These are phyloP conservation scores for Coemansia sp. DNA, from an alignment of 192 early-diverging fungal species.

Conservation along the genomic window DNA sequence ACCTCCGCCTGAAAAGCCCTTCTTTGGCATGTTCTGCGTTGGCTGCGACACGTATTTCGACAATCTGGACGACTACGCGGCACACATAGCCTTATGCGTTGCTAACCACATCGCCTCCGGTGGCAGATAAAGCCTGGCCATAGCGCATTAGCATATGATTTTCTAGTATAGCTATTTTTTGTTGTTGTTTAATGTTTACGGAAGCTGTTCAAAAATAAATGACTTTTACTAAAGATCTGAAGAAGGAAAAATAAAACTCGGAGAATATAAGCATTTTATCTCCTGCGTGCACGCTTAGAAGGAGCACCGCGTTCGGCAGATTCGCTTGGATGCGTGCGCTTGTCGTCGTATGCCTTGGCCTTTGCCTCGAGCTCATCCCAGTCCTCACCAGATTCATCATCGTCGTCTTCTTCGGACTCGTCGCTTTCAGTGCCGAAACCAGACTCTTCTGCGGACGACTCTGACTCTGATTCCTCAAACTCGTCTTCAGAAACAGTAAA, in stretches of 20 bases:
- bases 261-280: slow-evolving; percentile 4
- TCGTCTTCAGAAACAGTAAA: slow-evolving; percentile 63
- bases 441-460: slow-evolving; percentile 52
- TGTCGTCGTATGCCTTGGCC: slow-evolving; percentile 60
- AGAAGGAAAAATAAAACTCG: not conserved
- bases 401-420: slow-evolving; percentile 50
- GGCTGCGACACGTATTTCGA: not conserved
- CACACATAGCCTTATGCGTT: not conserved
- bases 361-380: slow-evolving; percentile 84
- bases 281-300: slow-evolving; percentile 48
- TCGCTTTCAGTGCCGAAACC: slow-evolving; percentile 55
- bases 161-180: no score
- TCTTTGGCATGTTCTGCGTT: not conserved
- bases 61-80: not conserved
- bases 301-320: slow-evolving; percentile 12
- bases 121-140: not conserved
- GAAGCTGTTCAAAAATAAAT: no score
- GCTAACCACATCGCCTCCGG: not conserved
- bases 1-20: slow-evolving; percentile 1
- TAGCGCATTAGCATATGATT: no score
- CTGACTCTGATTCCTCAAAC: slow-evolving; percentile 51
- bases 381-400: slow-evolving; percentile 68
- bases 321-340: slow-evolving; percentile 21
- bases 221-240: not conserved
- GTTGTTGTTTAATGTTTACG: no score